Evolutionary conservation across 768 basidiomycete genomes (phyloP), one percentile per base, ranked within the genome.

Genomic region (Clathrus columnatus): DNA sequence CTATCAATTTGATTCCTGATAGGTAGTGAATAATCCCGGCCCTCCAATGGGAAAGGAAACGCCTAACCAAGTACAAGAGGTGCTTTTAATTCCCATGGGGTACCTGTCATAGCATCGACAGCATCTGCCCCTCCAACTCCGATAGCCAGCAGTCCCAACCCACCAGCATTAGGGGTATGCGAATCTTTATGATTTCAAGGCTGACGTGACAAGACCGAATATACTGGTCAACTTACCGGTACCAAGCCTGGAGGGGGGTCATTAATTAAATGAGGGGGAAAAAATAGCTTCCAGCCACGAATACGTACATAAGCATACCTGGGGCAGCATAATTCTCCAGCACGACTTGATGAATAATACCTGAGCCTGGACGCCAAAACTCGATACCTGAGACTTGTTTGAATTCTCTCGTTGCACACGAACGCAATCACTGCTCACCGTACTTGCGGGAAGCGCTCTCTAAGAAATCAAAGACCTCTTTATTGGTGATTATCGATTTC

Each of bases 61-160:
- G 62, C 80, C 63, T 60, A n/a, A 87, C 89, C 90, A 49, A 87
- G 77, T 26, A 96, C 76, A 59, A 84, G 76, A 10, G 92, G 92
- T 18, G 91, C 91, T 69, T 95, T 96, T 50, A 98, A 73, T 69
- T 97, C 95, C 96, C 96, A 99, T 43, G 95, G 93, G 10, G 93
- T 97, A 49, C 88, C 91, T 2, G 94, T 97, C 83, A 99, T 87
- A 7, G 93, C 95, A 69, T 99, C 96, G 18, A 98, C 94, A 21
- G 92, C 92, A 65, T 99, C 96, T 29, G 95, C 96, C 54, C 96
- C 96, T 58, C 96, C 96, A n/a, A 99, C 95, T 50, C 96, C 96
- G 52, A 98, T 96, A 4, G 96, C 96, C 58, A 99, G 79, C 76
- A 93, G 80, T 10, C 96, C 95, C 50, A 99, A 80, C 26, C 96